Base-by-base conservation (phyloP, 148 eudicot species). In the Polygonum aviculare region DNA sequence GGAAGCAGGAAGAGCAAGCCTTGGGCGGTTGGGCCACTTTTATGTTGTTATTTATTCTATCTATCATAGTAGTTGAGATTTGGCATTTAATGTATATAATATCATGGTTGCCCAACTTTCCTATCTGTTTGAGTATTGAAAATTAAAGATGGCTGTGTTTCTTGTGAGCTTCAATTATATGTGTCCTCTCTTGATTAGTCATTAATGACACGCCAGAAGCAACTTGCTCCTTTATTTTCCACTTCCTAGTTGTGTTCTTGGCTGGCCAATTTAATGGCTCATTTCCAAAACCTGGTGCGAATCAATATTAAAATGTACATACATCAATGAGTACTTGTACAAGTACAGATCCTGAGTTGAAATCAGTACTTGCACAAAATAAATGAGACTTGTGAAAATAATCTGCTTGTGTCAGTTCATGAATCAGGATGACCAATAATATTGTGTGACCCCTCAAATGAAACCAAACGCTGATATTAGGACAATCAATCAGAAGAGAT, bases 361-460 rank as follows among this genome's bases (percentile, higher is more conserved):
- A 55, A 65, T 65, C 16, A 12, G 71, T 65, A 65, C 71, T 36
- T 65, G 71, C 6, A 11, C 6, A 11, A 35, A 65, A 35, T 4
- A 36, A 36, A 65, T 65, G 14, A 5, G 19, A 15, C 44, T 36
- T 67, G 26, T 15, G 44, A 67, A 67, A 67, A 14, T 0, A 33
- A 15, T 35, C 15, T 36, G 11, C 15, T 67, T 14, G 16, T 26
- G 72, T 38, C 72, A 67, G 72, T 67, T 35, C 72, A 67, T 67
- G 72, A 67, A 67, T 67, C 44, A 63, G n/a, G 70, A 63, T 63
- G 41, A 40, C 44, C n/a, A 38, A 67, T 60, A 35, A 60, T 60
- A 60, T 67, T 12, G 45, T 14, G 45, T 67, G 72, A 62, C 44
- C 72, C 63, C 72, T 67, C 7, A 67, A 67, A 67, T 67, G 21